Evolutionary conservation across 345 rosid genomes (phyloP).

Genomic region (Euphorbia peplus): DNA sequence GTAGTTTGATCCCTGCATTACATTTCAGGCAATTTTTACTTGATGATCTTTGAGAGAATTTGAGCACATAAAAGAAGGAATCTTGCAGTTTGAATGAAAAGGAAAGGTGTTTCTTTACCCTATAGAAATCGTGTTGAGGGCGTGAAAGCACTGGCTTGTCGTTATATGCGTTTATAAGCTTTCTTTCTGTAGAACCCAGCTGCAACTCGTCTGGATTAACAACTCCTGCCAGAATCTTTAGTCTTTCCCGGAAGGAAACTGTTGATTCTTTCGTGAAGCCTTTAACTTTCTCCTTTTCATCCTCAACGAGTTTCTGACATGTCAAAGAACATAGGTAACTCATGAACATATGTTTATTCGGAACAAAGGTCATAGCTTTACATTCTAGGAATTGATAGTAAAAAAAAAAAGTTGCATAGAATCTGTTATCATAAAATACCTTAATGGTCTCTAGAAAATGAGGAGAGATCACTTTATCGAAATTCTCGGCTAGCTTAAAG

Average conservation of each 20-base stretch:
- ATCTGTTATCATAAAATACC: slow-evolving; percentile 32
- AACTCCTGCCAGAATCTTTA: slow-evolving; percentile 66
- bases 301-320: slow-evolving; percentile 59
- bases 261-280: slow-evolving; percentile 57
- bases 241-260: slow-evolving; percentile 74
- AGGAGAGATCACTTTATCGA: slow-evolving; percentile 50
- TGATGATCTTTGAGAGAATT: too few species aligned
- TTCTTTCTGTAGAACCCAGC: slow-evolving; percentile 61
- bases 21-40: slow-evolving; percentile 3
- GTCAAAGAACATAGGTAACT: slow-evolving; percentile 12
- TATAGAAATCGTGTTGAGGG: slow-evolving; percentile 73
- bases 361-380: too few species aligned
- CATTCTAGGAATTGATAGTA: too few species aligned
- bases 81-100: too few species aligned
- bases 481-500: slow-evolving; percentile 55
- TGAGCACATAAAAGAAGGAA: too few species aligned
- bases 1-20: slow-evolving; percentile 66
- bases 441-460: slow-evolving; percentile 64
- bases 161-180: slow-evolving; percentile 67
- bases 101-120: too few species aligned
- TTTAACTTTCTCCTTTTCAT: slow-evolving; percentile 66
- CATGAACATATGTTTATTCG: background rate
- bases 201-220: slow-evolving; percentile 76
- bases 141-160: slow-evolving; percentile 82
- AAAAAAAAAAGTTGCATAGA: background rate